Base-by-base conservation (phyloP, 202 grass and related monocot species). In the Cymbopogon flexuosus region DNA sequence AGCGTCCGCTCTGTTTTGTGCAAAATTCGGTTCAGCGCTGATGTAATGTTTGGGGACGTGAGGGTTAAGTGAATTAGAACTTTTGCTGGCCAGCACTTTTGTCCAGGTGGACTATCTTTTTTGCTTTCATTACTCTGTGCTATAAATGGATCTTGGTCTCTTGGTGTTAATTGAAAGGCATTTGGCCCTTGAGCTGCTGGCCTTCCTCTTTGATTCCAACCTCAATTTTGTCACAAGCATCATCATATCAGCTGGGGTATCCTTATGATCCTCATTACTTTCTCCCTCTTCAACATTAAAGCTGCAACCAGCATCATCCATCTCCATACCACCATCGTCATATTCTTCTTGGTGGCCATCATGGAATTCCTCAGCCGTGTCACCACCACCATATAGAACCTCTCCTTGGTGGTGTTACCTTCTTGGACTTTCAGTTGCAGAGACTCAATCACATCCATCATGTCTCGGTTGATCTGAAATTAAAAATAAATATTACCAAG, bases 401-500 rank as follows among this genome's bases (percentile, higher is more conserved):
- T n/a, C 4, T 62, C 59, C 23, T 62, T 30, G 24, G 1, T 60
- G 9, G 1, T 88, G 5, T 14, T 5, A 5, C 9, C 90, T 42
- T 93, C 79, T 40, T 63, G 54, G 18, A 75, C 75, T 46, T 87
- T 90, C 3, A 10, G 49, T 65, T 81, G 84, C 27, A 92, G 40
- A 2, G 69, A 79, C 62, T 84, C 85, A 12, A 97, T 92, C 46
- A 92, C 39, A 59, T 85, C 75, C 90, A 85, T 94, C 58, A 94
- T 66, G 60, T 97, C 91, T 79, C 85, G 81, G 79, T 97, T 97
- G 64, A 97, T 85, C 94, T 97, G 87, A 49, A 81, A 77, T 14
- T 40, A 49, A 83, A 79, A 11, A 73, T 37, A 65, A 83, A 49
- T 23, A 72, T 18, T 21, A 37, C 5, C 6, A 47, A 71, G 15